These are phyloP conservation scores for Coniochaeta sp. DNA, from an alignment of 2,329 filamentous ascomycete genomes.

Conservation along the genomic window DNA sequence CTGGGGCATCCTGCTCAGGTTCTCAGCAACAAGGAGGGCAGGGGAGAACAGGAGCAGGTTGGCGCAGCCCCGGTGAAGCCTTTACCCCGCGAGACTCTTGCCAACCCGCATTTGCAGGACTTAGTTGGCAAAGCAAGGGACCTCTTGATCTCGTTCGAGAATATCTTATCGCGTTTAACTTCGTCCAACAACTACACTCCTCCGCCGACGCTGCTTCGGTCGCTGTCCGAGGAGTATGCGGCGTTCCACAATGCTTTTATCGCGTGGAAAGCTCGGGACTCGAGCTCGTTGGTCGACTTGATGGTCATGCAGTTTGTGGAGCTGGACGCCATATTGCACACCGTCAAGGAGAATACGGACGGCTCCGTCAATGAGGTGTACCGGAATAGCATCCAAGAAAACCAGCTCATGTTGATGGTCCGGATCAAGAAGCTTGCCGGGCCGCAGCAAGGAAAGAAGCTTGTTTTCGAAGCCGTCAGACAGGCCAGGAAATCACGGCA, in stretches of 20 bases:
- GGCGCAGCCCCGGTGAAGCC: slow-evolving; percentile 33
- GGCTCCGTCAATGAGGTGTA: slow-evolving; percentile 71
- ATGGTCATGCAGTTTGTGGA: slow-evolving; percentile 86
- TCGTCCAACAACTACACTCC: slow-evolving; percentile 60
- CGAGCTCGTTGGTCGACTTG: slow-evolving; percentile 68
- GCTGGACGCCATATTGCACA: slow-evolving; percentile 76
- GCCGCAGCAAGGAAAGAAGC: slow-evolving; percentile 59
- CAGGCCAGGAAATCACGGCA: slow-evolving; percentile 58
- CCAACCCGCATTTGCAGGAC: slow-evolving; percentile 59
- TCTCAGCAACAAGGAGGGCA: slow-evolving; percentile 62
- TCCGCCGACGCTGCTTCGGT: slow-evolving; percentile 53
- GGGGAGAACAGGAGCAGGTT: slow-evolving; percentile 50
- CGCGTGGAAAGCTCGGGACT: slow-evolving; percentile 77
- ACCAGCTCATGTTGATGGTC: slow-evolving; percentile 72
- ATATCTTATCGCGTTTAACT: slow-evolving; percentile 59
- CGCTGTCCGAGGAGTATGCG: slow-evolving; percentile 62
- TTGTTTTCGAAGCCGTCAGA: slow-evolving; percentile 68
- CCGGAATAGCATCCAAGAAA: slow-evolving; percentile 71
- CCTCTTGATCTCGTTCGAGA: slow-evolving; percentile 71
- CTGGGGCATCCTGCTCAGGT: slow-evolving; percentile 73
- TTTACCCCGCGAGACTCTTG: slow-evolving; percentile 44
- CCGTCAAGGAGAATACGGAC: slow-evolving; percentile 70
- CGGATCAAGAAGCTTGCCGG: slow-evolving; percentile 74
- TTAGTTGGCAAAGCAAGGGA: slow-evolving; percentile 73
- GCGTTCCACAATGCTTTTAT: slow-evolving; percentile 74